Percentiles rank a stretch among this genome's conserved stretches.
phyloP scores from a whole-genome alignment of 129 eudicot genomes.

The Apium graveolens region DNA sequence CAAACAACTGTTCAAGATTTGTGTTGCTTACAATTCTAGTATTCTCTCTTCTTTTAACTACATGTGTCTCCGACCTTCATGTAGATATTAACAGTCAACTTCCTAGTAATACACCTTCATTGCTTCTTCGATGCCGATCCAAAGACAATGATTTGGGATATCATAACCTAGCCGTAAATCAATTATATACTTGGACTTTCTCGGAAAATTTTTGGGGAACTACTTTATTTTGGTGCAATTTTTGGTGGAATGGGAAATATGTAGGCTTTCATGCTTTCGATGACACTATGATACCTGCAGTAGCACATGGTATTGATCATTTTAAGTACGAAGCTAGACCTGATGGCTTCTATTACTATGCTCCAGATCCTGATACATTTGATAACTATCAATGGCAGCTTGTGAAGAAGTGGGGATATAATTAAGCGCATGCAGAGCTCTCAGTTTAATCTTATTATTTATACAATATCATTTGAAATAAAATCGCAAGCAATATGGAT shows the following conservation, averaged over 20 bases:
- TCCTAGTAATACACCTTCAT: neutral
- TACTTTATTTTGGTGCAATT: neutral
- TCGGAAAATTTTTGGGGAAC: neutral
- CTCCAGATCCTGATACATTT: no score
- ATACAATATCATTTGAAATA: no score
- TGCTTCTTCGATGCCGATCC: neutral
- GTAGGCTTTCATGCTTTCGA: neutral
- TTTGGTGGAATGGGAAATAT: neutral
- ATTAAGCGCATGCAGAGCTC: no score
- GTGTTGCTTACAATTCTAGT: neutral
- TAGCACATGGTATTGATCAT: neutral
- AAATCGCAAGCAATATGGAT: no score
- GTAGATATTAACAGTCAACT: neutral
- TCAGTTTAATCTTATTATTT: no score
- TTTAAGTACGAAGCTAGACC: no score
- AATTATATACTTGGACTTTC: neutral
- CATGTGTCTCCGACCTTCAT: neutral
- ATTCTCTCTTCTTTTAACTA: neutral
- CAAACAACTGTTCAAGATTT: neutral
- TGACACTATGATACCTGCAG: neutral
- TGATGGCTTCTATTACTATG: no score
- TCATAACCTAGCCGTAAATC: neutral
- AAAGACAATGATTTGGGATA: neutral
- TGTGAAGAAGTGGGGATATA: no score
- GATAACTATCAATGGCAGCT: no score